Percentiles rank a stretch among this genome's conserved stretches.
Conservation (phyloP, 257 asterid genomes). For the Asclepias syriaca region DNA sequence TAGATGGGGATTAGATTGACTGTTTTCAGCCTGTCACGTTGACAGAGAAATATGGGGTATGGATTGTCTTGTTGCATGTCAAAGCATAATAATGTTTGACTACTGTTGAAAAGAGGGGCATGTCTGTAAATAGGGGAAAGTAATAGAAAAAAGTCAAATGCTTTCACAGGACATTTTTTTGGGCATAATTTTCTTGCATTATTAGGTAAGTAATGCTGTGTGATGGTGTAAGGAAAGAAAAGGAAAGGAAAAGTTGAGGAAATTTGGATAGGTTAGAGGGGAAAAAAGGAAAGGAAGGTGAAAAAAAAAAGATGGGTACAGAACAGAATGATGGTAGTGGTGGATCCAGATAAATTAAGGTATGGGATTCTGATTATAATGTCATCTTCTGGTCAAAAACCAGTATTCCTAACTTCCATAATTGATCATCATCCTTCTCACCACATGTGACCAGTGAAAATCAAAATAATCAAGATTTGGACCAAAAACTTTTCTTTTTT, state of each 20-base stretch:
- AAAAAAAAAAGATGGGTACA: neutral
- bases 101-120: neutral
- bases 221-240: too few relatives aligned
- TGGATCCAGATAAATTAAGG: neutral
- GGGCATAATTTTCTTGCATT: too few relatives aligned
- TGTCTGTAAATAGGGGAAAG: neutral
- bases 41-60: conserved; percentile 11
- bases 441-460: neutral
- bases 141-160: neutral
- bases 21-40: neutral
- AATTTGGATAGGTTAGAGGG: too few relatives aligned
- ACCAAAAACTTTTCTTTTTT: too few relatives aligned
- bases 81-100: conserved; percentile 5
- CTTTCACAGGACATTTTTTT: neutral
- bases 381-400: neutral
- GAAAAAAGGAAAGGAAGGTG: too few relatives aligned
- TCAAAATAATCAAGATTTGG: too few relatives aligned
- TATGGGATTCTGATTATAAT: conserved; percentile 1
- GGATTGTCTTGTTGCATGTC: conserved; percentile 11
- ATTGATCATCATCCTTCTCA: conserved; percentile 2
- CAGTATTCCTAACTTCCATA: neutral
- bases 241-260: too few relatives aligned
- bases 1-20: neutral
- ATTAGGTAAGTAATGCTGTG: too few relatives aligned
- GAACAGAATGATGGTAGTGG: neutral